Conservation (phyloP, 306 rosid species). For the Ochetophila trinervis region DNA sequence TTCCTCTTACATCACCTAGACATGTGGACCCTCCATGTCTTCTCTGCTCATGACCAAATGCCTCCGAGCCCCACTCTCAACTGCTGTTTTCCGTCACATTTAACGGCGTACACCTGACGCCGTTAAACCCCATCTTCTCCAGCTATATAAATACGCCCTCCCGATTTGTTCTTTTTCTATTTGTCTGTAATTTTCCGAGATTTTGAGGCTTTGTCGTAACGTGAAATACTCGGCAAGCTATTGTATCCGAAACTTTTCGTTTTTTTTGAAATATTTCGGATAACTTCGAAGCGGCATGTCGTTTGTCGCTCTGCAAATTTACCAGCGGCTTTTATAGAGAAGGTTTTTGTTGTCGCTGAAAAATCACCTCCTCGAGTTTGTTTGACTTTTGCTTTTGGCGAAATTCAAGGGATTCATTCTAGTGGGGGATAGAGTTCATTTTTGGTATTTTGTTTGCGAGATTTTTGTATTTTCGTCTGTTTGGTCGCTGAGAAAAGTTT, state of each 20-base stretch:
- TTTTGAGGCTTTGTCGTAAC: conserved; percentile 8
- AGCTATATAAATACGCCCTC: conserved; percentile 48
- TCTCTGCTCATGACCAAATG: conserved; percentile 47
- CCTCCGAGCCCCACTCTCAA: conserved; percentile 6
- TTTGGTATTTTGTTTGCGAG: not conserved
- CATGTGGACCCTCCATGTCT: conserved; percentile 63
- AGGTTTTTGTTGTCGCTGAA: no score
- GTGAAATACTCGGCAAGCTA: conserved; percentile 11
- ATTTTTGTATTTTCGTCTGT: not conserved
- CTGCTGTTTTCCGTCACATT: conserved; percentile 48
- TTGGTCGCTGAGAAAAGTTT: conserved; percentile 8
- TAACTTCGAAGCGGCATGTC: conserved; percentile 16
- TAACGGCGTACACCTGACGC: conserved; percentile 40
- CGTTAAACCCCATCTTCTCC: conserved; percentile 24
- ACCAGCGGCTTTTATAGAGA: no score
- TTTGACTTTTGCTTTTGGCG: conserved; percentile 11
- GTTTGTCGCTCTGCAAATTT: not conserved
- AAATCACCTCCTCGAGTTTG: not conserved
- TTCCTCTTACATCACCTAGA: conserved; percentile 37
- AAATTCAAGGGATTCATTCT: conserved; percentile 5
- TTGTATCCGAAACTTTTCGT: conserved; percentile 21
- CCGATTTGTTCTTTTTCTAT: conserved; percentile 11
- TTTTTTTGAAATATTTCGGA: conserved; percentile 20
- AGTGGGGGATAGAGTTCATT: not conserved
- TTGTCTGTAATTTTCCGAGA: conserved; percentile 29